Base-by-base conservation (phyloP, 2,329 filamentous ascomycete species). In the Diaporthe australafricana region DNA sequence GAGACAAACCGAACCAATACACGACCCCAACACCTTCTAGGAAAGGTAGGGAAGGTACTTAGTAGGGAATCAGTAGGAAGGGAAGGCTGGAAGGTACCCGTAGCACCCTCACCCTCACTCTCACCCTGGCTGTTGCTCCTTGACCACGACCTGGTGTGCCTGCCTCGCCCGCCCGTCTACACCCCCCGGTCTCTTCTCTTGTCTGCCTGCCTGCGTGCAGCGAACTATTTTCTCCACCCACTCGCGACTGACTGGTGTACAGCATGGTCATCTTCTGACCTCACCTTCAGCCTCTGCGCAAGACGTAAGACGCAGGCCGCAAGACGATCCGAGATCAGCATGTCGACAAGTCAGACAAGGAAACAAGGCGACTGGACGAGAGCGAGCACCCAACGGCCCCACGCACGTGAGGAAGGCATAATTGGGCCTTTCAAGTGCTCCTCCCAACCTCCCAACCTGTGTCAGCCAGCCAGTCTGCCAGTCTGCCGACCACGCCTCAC, bases 151-250 rank as follows among this genome's bases (percentile, higher is more conserved):
- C 42, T 45, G 25, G 60, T 14, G 60, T 65, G 57, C 57, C 57
- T 62, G 56, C 56, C 56, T 35, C 27, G 40, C 40, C 25, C 47
- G 57, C 57, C 9, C 32, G 32, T 35, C 32, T 9, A 35, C 32
- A 5, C 32, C 32, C 32, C 32, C 32, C 32, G 9, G 32, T 35
- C 32, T 9, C 5, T 5, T 35, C 5, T n/a, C n/a, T n/a, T 35
- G 32, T 35, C 57, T 22, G 52, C 52, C 52, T 35, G 52, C 30
- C 52, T 35, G 52, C 20, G 32, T 16, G n/a, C 60, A 50, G 30
- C 30, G 45, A 65, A 65, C 60, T 50, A 65, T 65, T 65, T 65
- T 65, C 60, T 65, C 45, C 60, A 65, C 60, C 60, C 60, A 50
- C 45, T 65, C 60, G 60, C 25, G 20, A 65, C 60, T 65, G 60